Base-by-base conservation (phyloP, 2,329 filamentous ascomycete species). In the Ophiocordyceps unilateralis region DNA sequence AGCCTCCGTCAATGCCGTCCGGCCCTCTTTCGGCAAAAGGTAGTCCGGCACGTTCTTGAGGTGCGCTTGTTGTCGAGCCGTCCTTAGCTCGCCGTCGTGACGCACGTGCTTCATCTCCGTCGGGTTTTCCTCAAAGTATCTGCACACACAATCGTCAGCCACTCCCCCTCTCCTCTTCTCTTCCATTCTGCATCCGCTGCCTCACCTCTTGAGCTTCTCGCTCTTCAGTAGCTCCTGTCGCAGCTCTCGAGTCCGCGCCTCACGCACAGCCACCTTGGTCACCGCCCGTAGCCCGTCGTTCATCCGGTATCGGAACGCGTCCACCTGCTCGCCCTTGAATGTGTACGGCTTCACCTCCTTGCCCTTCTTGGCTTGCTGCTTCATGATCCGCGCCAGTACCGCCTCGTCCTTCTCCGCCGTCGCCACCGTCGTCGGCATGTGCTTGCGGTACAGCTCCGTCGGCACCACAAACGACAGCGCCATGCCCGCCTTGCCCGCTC, bases 121-220 rank as follows among this genome's bases (percentile, higher is more conserved):
- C 0, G 91, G 91, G 58, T 98, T 95, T 61, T 98, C 91, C 58
- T 96, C 91, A 55, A 96, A 98, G 67, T 96, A 86, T 42, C 64
- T 67, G 36, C 6, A 41, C 12, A 15, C 10, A 20, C 40, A 21
- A 7, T 17, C 20, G 40, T 36, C 20, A 41, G 32, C 30, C 19
- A 22, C 26, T 10, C 17, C 19, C 40, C n/a, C 19, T 32, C 22
- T 40, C 17, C 15, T 23, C 24, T 7, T 32, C n/a, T 24, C 11
- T 7, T 11, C 24, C 15, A n/a, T 23, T 9, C 28, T 4, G 11
- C 30, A 17, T 5, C 14, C 23, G 7, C 5, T 11, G 24, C n/a
- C 26, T 30, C 23, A 63, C 57, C 87, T 74, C 62, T 91, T 88
- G 43, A 98, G 67, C 63, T 94, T 95, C 56, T 96, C 89, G 50